These are phyloP conservation scores for Talaromyces sp. DNA, from an alignment of 2,329 filamentous ascomycete genomes.

Conservation along the genomic window DNA sequence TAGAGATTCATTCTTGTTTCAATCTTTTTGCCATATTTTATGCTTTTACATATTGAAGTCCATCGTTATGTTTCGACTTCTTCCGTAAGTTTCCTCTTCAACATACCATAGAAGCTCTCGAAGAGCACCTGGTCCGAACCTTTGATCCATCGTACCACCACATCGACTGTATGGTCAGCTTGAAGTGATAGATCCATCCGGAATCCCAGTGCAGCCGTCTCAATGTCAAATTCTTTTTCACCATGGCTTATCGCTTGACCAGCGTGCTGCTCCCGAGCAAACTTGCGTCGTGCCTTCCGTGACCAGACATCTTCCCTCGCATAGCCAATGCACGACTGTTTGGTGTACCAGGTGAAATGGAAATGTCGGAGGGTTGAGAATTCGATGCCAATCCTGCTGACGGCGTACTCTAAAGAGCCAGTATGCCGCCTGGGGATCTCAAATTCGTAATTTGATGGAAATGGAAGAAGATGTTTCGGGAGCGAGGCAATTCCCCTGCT, in stretches of 20 bases:
- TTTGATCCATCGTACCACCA: slow-evolving; percentile 67
- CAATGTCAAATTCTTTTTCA: slow-evolving; percentile 24
- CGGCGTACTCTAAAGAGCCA: slow-evolving; percentile 28
- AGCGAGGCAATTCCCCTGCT: slow-evolving; percentile 43
- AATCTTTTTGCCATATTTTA: background rate
- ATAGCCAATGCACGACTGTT: slow-evolving; percentile 57
- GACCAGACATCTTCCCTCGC: slow-evolving; percentile 71
- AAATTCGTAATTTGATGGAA: slow-evolving; percentile 51
- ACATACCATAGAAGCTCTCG: slow-evolving; percentile 81
- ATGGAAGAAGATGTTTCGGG: slow-evolving; percentile 51
- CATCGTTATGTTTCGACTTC: slow-evolving; percentile 9
- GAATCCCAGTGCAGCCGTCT: slow-evolving; percentile 55
- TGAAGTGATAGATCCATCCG: slow-evolving; percentile 49
- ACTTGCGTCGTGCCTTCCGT: slow-evolving; percentile 64
- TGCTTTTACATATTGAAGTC: too few relatives aligned
- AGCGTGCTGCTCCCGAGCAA: slow-evolving; percentile 25
- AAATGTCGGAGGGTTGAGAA: slow-evolving; percentile 59
- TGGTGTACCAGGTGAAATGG: slow-evolving; percentile 61
- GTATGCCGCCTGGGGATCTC: slow-evolving; percentile 25
- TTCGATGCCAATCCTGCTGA: slow-evolving; percentile 44
- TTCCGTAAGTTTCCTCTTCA: slow-evolving; percentile 54
- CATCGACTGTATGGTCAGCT: slow-evolving; percentile 42
- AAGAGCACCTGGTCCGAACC: slow-evolving; percentile 71
- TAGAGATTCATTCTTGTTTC: background rate
- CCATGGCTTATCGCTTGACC: slow-evolving; percentile 20